These are phyloP conservation scores for Lachnum nothofagi DNA, from an alignment of 2,329 filamentous ascomycete genomes.

Conservation along the genomic window DNA sequence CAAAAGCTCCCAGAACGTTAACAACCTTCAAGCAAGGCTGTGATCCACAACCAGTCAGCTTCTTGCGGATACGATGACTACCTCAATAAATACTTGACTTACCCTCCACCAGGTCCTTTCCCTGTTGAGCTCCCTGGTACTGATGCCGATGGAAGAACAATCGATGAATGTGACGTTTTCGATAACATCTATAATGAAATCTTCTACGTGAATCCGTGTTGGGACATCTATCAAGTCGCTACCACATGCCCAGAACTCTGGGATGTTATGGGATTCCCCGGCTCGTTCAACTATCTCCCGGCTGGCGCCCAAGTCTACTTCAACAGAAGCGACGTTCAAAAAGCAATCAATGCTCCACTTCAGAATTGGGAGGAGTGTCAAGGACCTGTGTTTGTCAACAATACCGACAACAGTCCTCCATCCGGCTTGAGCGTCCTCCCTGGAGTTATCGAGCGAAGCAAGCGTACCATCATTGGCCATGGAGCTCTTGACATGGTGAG, in stretches of 20 bases:
- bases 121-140: conserved; percentile 44
- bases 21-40: conserved; percentile 30
- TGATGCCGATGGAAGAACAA: conserved; percentile 33
- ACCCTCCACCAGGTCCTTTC: conserved; percentile 60
- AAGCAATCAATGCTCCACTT: conserved; percentile 65
- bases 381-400: conserved; percentile 42
- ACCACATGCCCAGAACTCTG: conserved; percentile 66
- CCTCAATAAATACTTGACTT: conserved; percentile 57
- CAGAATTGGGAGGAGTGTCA: conserved; percentile 58
- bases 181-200: conserved; percentile 51
- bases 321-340: conserved; percentile 55
- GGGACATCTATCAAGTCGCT: conserved; percentile 68
- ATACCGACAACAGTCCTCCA: conserved; percentile 48
- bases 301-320: conserved; percentile 58
- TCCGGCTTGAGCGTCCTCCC: conserved; percentile 57
- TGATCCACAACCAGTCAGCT: conserved; percentile 48
- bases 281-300: conserved; percentile 59
- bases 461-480: conserved; percentile 69
- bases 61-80: conserved; percentile 60
- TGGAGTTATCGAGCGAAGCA: conserved; percentile 65
- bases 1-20: not conserved
- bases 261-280: conserved; percentile 65
- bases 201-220: conserved; percentile 65
- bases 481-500: conserved; percentile 49
- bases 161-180: conserved; percentile 54